Base-by-base conservation (phyloP, 2,329 filamentous ascomycete genomes). In the Diaporthe destruens region DNA sequence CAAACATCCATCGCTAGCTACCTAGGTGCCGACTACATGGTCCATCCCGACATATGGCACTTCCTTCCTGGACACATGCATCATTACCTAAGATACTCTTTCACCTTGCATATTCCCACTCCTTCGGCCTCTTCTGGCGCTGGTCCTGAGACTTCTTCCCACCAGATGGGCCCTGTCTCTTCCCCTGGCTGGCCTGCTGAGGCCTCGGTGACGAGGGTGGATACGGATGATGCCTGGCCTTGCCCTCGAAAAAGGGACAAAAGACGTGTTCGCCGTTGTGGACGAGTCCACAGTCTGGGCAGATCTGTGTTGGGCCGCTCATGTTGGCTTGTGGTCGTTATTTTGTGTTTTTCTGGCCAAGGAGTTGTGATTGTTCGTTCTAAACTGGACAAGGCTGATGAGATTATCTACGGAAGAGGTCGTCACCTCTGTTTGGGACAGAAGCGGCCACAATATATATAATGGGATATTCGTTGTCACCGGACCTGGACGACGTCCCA, bases 221-320 rank as follows among this genome's bases (percentile, higher is more conserved):
- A 23, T 59, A 59, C 6, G 55, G 39, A 8, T 59, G 32, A 6
- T 34, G 47, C 36, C 23, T 23, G 14, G 34, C 54, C 12, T 61
- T n/a, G n/a, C 57, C 25, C 9, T 63, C 47, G 29, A 29, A 47
- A n/a, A 47, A 49, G 14, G 39, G 55, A 29, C 63, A 72, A 29
- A 44, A 53, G 25, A 61, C 25, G 47, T 69, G 71, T 49, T 72
- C 71, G 4, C 54, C 71, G n/a, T 29, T 16, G 29, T 72, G 63
- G 6, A 72, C 67, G 14, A 63, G 44, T 20, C 63, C 63, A 12
- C 63, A 72, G 47, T 61, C 59, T 7, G 53, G 61, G 44, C 54
- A 69, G 20, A 61, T 69, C 32, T 44, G 54, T 4, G 57, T 69
- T 49, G 55, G 39, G 39, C 39, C 16, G n/a, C 39, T 39, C 70